Evolutionary conservation across 345 rosid species (phyloP).

Genomic region (Pistacia integerrima): DNA sequence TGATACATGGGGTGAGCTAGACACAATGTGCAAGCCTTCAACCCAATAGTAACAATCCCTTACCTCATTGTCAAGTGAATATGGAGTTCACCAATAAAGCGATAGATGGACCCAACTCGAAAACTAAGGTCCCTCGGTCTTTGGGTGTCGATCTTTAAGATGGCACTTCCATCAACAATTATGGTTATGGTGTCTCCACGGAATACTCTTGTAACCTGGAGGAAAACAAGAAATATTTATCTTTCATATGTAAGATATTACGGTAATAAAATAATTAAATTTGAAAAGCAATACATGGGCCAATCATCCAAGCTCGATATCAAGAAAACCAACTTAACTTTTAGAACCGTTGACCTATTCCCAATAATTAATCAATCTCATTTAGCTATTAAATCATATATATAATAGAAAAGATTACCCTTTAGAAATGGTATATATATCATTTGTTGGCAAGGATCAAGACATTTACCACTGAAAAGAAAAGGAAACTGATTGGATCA

Average conservation of each 20-base stretch:
- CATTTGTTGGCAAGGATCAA: background rate
- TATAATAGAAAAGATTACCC: background rate
- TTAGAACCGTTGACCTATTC: background rate
- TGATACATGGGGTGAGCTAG: background rate
- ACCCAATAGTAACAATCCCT: background rate
- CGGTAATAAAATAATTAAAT: too few relatives aligned
- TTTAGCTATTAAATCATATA: slow-evolving; percentile 1
- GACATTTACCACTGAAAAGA: background rate
- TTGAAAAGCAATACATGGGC: too few relatives aligned
- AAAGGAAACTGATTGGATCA: slow-evolving; percentile 1
- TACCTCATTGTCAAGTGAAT: slow-evolving; percentile 62
- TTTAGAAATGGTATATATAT: background rate
- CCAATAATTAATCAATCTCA: slow-evolving; percentile 9
- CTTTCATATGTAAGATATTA: too few relatives aligned
- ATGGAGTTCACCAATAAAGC: slow-evolving; percentile 82
- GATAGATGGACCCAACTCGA: slow-evolving; percentile 64
- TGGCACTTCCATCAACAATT: slow-evolving; percentile 54
- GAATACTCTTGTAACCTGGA: slow-evolving; percentile 62
- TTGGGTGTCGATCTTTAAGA: slow-evolving; percentile 58
- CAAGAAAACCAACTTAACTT: background rate
- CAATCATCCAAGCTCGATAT: too few relatives aligned
- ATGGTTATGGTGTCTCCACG: slow-evolving; percentile 51
- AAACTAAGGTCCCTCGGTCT: slow-evolving; percentile 75
- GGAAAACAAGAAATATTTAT: slow-evolving; percentile 8
- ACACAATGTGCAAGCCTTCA: slow-evolving; percentile 5